Evolutionary conservation across 768 basidiomycete species (phyloP).

Genomic region (Symmetrospora coprosmae): DNA sequence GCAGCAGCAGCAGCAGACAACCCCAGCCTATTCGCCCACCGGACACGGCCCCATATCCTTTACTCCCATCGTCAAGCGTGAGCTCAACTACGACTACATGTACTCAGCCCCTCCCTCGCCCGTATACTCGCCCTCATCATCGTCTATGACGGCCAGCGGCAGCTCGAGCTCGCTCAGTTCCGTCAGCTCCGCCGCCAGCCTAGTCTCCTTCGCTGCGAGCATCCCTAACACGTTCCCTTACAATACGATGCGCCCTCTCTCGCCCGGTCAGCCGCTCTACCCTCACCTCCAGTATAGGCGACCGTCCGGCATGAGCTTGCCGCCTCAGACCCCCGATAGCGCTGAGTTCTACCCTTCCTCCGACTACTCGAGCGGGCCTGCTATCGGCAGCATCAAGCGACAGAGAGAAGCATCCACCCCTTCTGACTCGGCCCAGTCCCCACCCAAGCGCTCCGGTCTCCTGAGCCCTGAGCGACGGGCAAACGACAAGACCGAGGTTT

Average conservation of each 20-base stretch:
- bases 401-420: neutral
- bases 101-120: neutral
- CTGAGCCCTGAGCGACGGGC: neutral
- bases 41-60: neutral
- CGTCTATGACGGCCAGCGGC: neutral
- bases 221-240: constrained; percentile 12
- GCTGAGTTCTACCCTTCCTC: neutral
- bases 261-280: neutral
- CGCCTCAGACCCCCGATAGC: neutral
- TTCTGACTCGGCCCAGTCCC: too few species aligned
- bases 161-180: constrained; percentile 1
- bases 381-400: neutral
- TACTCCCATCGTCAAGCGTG: neutral
- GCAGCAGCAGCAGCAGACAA: neutral
- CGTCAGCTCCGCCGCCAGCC: neutral
- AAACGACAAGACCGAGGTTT: constrained; percentile 29
- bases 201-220: neutral
- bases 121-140: neutral
- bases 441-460: too few species aligned
- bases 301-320: neutral
- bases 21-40: neutral
- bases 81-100: neutral
- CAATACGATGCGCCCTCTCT: neutral
- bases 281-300: neutral
- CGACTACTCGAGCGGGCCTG: too few species aligned